These are phyloP conservation scores for Nannizzia gypsea DNA, from an alignment of 2,329 filamentous ascomycete species.

Conservation along the genomic window DNA sequence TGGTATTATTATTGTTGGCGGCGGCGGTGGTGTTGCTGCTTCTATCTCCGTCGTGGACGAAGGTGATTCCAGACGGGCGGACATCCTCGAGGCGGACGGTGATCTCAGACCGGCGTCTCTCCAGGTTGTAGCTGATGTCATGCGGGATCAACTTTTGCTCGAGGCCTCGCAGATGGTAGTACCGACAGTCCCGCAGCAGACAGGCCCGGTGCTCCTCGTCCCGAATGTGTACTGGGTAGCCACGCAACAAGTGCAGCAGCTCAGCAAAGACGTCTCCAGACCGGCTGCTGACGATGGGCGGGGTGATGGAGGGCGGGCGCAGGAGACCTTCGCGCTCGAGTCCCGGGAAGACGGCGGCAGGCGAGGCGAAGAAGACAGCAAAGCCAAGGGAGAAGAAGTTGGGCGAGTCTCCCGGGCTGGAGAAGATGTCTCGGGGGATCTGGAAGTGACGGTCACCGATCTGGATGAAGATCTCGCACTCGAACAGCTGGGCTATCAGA, in stretches of 20 bases:
- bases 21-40: constrained; percentile 18
- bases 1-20: background rate
- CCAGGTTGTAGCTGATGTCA: constrained; percentile 61
- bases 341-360: constrained; percentile 72
- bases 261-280: constrained; percentile 77
- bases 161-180: constrained; percentile 83
- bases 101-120: constrained; percentile 60
- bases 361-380: constrained; percentile 71
- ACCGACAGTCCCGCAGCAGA: constrained; percentile 73
- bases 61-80: constrained; percentile 70
- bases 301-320: constrained; percentile 73
- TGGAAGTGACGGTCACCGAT: constrained; percentile 81
- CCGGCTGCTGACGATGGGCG: constrained; percentile 67
- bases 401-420: constrained; percentile 72
- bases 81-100: constrained; percentile 70
- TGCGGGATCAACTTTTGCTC: constrained; percentile 80
- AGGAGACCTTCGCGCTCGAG: constrained; percentile 66
- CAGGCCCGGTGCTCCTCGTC: constrained; percentile 64
- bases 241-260: constrained; percentile 66
- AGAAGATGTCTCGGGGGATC: constrained; percentile 80
- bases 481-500: constrained; percentile 80
- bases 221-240: constrained; percentile 68
- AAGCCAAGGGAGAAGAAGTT: constrained; percentile 95
- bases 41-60: constrained; percentile 40
- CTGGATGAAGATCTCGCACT: constrained; percentile 81